Percentiles rank a stretch among this genome's conserved stretches.
Evolutionary conservation across 768 basidiomycete genomes (phyloP).

Genomic region (Boletus sensibilis): DNA sequence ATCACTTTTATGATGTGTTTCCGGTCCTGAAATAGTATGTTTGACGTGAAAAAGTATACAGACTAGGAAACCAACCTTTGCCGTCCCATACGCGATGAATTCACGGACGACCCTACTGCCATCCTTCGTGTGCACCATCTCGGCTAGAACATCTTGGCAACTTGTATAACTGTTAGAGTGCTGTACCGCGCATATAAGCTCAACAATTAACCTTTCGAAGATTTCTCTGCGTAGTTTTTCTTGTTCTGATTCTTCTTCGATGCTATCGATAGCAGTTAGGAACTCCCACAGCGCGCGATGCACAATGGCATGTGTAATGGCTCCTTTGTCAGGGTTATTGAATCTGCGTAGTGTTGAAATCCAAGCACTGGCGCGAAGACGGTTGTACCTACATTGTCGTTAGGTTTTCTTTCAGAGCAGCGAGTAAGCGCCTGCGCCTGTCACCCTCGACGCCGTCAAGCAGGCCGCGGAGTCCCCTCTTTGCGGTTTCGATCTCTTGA

Average conservation of each 20-base stretch:
- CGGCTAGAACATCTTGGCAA: slow-evolving; percentile 81
- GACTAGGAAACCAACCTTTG: slow-evolving; percentile 54
- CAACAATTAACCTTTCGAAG: slow-evolving; percentile 64
- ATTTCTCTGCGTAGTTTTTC: slow-evolving; percentile 78
- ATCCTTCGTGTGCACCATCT: slow-evolving; percentile 93
- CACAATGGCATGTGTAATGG: slow-evolving; percentile 82
- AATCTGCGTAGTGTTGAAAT: slow-evolving; percentile 50
- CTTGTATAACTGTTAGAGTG: slow-evolving; percentile 35
- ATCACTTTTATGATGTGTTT: slow-evolving; percentile 89
- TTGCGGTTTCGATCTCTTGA: slow-evolving; percentile 61
- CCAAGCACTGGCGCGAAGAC: neutral
- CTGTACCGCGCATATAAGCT: neutral
- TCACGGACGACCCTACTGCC: slow-evolving; percentile 85
- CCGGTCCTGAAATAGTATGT: slow-evolving; percentile 55
- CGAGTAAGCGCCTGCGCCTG: slow-evolving; percentile 63
- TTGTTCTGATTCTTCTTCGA: slow-evolving; percentile 61
- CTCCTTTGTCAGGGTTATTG: slow-evolving; percentile 89
- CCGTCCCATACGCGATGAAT: slow-evolving; percentile 77
- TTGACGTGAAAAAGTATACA: neutral
- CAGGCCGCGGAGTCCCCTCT: slow-evolving; percentile 65
- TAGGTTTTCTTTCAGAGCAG: slow-evolving; percentile 71
- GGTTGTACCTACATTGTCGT: slow-evolving; percentile 59
- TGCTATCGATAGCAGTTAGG: slow-evolving; percentile 55
- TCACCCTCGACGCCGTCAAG: slow-evolving; percentile 65
- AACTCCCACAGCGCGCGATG: slow-evolving; percentile 90